Base-by-base conservation (phyloP, 371 early-diverging fungal genomes). In the Lichtheimia ornata region DNA sequence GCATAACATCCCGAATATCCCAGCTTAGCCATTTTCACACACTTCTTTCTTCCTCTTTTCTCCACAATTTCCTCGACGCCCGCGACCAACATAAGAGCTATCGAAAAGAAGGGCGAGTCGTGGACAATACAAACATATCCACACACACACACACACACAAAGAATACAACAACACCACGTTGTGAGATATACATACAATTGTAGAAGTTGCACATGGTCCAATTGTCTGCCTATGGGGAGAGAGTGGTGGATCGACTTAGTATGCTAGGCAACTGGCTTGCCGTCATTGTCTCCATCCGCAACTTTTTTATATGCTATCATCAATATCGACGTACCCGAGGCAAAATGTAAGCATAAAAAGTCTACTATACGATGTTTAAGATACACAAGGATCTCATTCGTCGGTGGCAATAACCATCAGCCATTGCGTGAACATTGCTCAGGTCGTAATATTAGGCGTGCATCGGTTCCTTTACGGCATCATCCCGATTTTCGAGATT, bases 401-500 rank as follows among this genome's bases (percentile, higher is more conserved):
- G 2, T 53, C 17, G 40, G 53, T 30, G 20, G 14, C 22, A 58
- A 27, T 12, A 50, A 30, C 3, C 35, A 50, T 14, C 28, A 79
- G 79, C 47, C 79, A 79, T 66, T 58, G 75, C 13, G 64, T 79
- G 15, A 79, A 79, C 25, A 64, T 76, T 24, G 62, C 64, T 15
- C 79, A 79, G 70, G 76, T 79, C 0, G 61, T 59, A 18, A 71
- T 76, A 9, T 61, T 79, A 27, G 64, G 66, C 15, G 64, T 79
- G 24, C 72, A 79, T 69, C 72, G 76, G 24, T 56, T 76, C 45
- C n/a, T 79, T 0, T 79, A 67, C 52, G 79, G 79, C 4, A 20
- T 75, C 56, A 70, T 79, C 18, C 79, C 79, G n/a, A 25, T 79
- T 17, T 79, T 79, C 56, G 79, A 79, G 55, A 67, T 79, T 2